Conservation (phyloP, 345 rosid genomes). For the Populus davidiana region DNA sequence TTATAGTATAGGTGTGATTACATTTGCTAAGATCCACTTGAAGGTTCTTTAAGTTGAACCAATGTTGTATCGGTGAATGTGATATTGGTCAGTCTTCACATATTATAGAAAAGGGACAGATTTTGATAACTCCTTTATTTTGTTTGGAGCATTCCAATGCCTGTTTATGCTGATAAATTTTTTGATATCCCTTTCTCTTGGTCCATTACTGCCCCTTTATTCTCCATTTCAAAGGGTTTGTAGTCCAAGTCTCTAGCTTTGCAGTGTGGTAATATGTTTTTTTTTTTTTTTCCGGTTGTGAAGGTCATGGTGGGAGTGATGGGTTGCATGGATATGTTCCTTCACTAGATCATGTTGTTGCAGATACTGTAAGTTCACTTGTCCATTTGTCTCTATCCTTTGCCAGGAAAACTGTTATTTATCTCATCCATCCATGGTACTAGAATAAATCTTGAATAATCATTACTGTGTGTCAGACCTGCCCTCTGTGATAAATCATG, state of each 20-base stretch:
- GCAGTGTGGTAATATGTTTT: background rate
- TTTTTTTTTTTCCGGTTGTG: constrained; percentile 1
- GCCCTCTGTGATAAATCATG: background rate
- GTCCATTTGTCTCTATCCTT: background rate
- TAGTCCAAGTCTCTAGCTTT: background rate
- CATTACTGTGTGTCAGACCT: background rate
- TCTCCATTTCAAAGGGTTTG: background rate
- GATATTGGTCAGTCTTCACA: background rate
- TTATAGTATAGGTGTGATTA: background rate
- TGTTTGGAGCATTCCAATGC: background rate
- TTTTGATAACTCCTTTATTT: background rate
- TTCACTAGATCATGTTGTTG: constrained; percentile 90
- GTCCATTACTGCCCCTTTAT: background rate
- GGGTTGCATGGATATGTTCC: constrained; percentile 99
- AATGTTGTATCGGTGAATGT: background rate
- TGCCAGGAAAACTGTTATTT: background rate
- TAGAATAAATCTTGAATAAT: background rate
- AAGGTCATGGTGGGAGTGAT: constrained; percentile 99
- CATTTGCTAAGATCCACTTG: background rate
- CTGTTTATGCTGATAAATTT: background rate
- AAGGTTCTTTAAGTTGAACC: background rate
- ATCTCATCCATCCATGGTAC: background rate
- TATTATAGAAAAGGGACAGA: background rate
- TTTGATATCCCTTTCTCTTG: background rate
- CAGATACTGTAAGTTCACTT: constrained; percentile 64